Percentiles rank a stretch among this genome's conserved stretches.
phyloP scores from a whole-genome alignment of 2,329 filamentous ascomycete genomes.

The Fusarium irregulare region DNA sequence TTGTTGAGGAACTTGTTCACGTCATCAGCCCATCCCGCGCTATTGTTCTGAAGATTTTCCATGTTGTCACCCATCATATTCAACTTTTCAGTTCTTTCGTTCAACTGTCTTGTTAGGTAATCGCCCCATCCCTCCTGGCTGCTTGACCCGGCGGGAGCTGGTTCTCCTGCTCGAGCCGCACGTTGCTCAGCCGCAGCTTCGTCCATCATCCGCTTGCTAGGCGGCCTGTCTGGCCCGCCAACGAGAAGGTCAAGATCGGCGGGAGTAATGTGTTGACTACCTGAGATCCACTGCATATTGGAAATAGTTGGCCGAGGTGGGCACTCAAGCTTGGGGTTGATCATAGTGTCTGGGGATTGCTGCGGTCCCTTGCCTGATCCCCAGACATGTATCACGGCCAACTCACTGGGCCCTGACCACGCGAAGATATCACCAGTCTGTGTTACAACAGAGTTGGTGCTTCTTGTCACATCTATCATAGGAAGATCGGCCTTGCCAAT shows the following conservation, averaged over 20 bases:
- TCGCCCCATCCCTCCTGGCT: constrained; percentile 75
- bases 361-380: constrained; percentile 75
- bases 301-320: constrained; percentile 92
- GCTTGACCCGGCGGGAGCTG: constrained; percentile 46
- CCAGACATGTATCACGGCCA: constrained; percentile 86
- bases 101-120: constrained; percentile 87
- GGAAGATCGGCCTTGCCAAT: constrained; percentile 75
- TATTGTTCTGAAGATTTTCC: constrained; percentile 83
- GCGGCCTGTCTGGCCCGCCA: constrained; percentile 86
- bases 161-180: constrained; percentile 57
- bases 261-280: constrained; percentile 89
- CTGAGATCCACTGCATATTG: constrained; percentile 95
- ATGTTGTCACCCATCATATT: constrained; percentile 86
- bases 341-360: constrained; percentile 75
- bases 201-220: constrained; percentile 87
- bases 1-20: constrained; percentile 86
- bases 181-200: constrained; percentile 81
- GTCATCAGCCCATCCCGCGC: constrained; percentile 85
- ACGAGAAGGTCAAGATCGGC: constrained; percentile 91
- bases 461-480: constrained; percentile 79
- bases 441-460: constrained; percentile 76
- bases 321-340: constrained; percentile 78
- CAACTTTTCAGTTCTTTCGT: constrained; percentile 90
- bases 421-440: constrained; percentile 84
- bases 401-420: constrained; percentile 89